Base-by-base conservation (phyloP, 2,329 filamentous ascomycete species). In the Fusarium incarnatum region DNA sequence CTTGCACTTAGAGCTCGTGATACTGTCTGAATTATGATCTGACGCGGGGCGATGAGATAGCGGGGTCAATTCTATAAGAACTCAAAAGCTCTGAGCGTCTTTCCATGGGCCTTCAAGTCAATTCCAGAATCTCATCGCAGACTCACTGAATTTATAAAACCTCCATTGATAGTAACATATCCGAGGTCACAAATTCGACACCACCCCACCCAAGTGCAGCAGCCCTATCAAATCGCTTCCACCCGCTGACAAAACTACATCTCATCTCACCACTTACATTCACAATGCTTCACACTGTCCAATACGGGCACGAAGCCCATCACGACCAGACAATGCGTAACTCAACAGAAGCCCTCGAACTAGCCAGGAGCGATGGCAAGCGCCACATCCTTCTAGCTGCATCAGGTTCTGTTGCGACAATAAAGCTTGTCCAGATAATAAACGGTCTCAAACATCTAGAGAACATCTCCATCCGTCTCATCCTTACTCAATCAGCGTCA, bases 381-480 rank as follows among this genome's bases (percentile, higher is more conserved):
- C 75, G 73, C 15, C 83, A 84, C 56, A 73, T 84, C 15, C 75
- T 84, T 2, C 77, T 84, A 8, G 82, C 83, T 0, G 81, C 81
- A 8, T 78, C 77, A 9, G 82, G 83, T 28, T 85, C 92, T 1
- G 93, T 97, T n/a, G 94, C 94, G 16, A 94, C 92, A 9, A 97
- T 97, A 76, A 98, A 98, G 77, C 82, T 94, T 5, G 89, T 89
- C 3, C 83, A 87, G 41, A 93, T 94, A 70, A 83, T 91, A 63
- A 75, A 81, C 20, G 84, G 89, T 3, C 85, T 94, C 6, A 84
- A 81, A 18, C 72, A 77, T 46, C 85, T 73, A 74, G 77, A 69
- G 76, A 86, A 81, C 49, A 83, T 98, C 60, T 94, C 93, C 12
- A 94, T 98, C 78, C 92, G 94, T n/a, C 82, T 98, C 56, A 83